Conservation (phyloP, 2,329 filamentous ascomycete genomes). For the Venturiaceae sp. region DNA sequence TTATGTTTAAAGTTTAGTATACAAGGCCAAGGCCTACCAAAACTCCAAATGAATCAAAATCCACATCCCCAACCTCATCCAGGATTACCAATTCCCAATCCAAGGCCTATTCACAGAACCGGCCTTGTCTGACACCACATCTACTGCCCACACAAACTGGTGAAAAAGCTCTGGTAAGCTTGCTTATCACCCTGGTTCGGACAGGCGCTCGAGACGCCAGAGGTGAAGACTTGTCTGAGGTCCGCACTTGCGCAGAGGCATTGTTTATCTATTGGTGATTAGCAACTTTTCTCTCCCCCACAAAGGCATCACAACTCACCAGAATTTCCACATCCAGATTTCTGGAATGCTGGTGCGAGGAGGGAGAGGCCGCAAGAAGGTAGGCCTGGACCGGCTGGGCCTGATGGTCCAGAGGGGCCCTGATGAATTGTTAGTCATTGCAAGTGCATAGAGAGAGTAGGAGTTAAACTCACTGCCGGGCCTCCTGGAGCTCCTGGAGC, state of each 20-base stretch:
- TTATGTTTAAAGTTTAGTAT: slow-evolving; percentile 2
- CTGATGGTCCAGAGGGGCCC: not conserved
- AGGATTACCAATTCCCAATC: not conserved
- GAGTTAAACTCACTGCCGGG: not conserved
- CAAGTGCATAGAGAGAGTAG: not conserved
- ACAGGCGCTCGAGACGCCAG: not conserved
- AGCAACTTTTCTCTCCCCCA: not conserved
- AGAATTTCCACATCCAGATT: not conserved
- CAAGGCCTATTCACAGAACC: not conserved
- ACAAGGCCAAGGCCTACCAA: not conserved
- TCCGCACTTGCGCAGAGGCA: not conserved
- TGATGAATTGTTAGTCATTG: not conserved
- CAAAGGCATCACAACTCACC: not conserved
- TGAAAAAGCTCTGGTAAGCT: not conserved
- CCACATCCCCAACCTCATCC: not conserved
- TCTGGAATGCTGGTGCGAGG: not conserved
- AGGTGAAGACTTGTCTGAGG: not conserved
- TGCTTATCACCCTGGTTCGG: not conserved
- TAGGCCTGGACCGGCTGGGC: not conserved
- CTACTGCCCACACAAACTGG: not conserved
- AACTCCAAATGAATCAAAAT: not conserved
- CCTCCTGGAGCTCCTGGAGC: not conserved
- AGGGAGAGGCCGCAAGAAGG: not conserved
- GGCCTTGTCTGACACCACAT: not conserved
- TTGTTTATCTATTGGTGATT: not conserved